phyloP scores from a whole-genome alignment of 768 basidiomycete species.

The Cystobasidium tubakii region DNA sequence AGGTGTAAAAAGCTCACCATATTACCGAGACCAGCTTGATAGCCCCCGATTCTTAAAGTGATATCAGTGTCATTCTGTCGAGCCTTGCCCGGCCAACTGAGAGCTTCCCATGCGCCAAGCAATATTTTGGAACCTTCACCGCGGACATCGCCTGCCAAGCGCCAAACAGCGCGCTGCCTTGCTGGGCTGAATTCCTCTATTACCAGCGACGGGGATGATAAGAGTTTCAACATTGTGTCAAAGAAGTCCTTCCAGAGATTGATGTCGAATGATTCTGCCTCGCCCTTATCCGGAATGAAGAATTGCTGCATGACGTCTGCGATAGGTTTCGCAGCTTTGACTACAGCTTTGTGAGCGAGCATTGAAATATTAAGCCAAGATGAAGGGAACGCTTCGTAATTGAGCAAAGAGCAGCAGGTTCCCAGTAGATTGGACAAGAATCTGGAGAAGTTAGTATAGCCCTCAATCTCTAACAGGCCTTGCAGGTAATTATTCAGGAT shows the following conservation, averaged over 20 bases:
- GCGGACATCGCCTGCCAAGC: constrained; percentile 84
- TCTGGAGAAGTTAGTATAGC: constrained; percentile 66
- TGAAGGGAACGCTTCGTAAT: constrained; percentile 79
- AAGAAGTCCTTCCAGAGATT: constrained; percentile 76
- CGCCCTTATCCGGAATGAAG: constrained; percentile 68
- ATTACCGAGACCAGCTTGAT: constrained; percentile 57
- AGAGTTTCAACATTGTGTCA: constrained; percentile 70
- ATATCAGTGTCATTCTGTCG: background rate
- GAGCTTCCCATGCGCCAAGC: constrained; percentile 72
- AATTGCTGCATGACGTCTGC: constrained; percentile 68
- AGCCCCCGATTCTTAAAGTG: constrained; percentile 57
- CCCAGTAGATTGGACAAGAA: constrained; percentile 74
- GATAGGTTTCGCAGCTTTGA: constrained; percentile 80
- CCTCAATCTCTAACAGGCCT: constrained; percentile 78
- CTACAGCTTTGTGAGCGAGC: constrained; percentile 74
- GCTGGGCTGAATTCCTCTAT: constrained; percentile 94
- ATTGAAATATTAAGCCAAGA: constrained; percentile 89
- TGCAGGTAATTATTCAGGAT: constrained; percentile 73
- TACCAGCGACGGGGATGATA: constrained; percentile 79
- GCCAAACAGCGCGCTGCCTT: constrained; percentile 52
- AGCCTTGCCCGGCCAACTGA: constrained; percentile 58
- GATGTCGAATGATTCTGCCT: constrained; percentile 64
- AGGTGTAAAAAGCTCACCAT: constrained; percentile 4
- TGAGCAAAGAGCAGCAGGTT: constrained; percentile 70
- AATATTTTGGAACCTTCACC: constrained; percentile 81